Conservation (phyloP, 345 rosid genomes). For the Raphanus raphanistrum region DNA sequence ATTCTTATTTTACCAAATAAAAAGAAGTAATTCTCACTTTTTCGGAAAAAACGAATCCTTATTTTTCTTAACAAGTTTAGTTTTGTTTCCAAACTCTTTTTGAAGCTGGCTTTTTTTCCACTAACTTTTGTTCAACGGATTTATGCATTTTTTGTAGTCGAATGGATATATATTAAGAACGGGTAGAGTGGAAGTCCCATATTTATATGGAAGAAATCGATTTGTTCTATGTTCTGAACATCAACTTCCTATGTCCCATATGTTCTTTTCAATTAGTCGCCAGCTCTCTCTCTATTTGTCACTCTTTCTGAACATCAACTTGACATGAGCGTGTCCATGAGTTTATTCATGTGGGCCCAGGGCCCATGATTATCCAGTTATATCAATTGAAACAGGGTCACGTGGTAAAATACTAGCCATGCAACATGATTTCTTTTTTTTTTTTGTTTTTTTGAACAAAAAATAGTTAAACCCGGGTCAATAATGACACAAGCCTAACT, state of each 20-base stretch:
- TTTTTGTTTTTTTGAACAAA: too few relatives aligned
- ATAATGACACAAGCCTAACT: too few relatives aligned
- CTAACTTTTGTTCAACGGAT: not conserved
- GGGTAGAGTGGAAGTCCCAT: conserved; percentile 3
- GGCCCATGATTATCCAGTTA: too few relatives aligned
- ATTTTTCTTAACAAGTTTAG: not conserved
- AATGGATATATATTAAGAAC: not conserved
- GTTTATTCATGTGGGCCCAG: too few relatives aligned
- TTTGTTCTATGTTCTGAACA: conserved; percentile 12
- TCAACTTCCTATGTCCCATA: conserved; percentile 5
- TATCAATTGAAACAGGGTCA: too few relatives aligned
- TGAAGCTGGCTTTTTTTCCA: not conserved
- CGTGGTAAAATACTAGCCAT: too few relatives aligned
- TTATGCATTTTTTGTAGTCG: not conserved
- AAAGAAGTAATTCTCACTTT: not conserved
- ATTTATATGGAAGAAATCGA: not conserved
- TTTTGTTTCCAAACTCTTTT: not conserved
- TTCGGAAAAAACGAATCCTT: not conserved
- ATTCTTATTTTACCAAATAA: not conserved
- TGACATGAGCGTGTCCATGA: too few relatives aligned
- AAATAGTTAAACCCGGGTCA: too few relatives aligned
- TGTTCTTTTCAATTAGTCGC: not conserved
- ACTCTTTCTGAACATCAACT: too few relatives aligned
- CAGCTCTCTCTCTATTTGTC: too few relatives aligned
- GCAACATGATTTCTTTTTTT: too few relatives aligned